Evolutionary conservation across 257 asterid genomes (phyloP).

Genomic region (Lycium ferocissimum): DNA sequence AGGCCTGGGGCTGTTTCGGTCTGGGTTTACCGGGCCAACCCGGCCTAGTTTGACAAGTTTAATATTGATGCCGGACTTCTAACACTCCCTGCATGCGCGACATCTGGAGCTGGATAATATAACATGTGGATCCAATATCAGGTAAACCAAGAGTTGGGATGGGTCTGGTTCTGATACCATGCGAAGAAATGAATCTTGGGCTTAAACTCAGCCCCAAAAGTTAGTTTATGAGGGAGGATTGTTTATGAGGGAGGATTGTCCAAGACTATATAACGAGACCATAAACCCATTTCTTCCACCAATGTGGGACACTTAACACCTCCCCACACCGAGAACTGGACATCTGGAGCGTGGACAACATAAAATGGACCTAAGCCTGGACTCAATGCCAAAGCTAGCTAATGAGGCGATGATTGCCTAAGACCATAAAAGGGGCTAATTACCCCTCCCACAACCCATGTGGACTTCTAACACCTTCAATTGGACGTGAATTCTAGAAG

Average conservation of each 20-base stretch:
- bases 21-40: neutral
- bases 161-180: neutral
- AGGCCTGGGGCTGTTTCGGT: neutral
- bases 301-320: neutral
- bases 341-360: neutral
- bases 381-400: neutral
- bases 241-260: neutral
- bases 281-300: neutral
- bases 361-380: neutral
- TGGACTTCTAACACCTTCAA: constrained; percentile 17
- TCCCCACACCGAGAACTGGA: neutral
- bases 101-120: neutral
- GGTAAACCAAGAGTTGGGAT: neutral
- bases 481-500: constrained; percentile 20
- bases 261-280: neutral
- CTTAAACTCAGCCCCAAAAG: neutral
- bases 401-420: neutral
- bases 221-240: neutral
- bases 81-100: neutral
- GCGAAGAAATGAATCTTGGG: neutral
- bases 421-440: neutral
- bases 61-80: neutral
- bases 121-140: neutral
- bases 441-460: neutral
- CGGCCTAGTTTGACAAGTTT: neutral